Base-by-base conservation (phyloP, 176 grass and related monocot species). In the Triticum turgidum region DNA sequence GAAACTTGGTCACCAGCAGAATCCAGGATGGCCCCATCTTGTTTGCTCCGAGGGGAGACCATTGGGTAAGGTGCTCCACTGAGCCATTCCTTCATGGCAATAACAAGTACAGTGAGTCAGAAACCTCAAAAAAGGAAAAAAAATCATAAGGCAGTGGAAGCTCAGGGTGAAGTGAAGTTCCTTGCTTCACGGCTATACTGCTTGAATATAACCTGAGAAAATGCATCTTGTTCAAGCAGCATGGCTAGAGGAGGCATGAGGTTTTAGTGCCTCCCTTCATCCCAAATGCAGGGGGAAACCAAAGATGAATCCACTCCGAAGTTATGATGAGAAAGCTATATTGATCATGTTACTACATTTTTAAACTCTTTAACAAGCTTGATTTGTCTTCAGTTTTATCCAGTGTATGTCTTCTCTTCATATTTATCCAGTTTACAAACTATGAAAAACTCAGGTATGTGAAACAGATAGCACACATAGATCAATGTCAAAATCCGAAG, bases 1-100 rank as follows among this genome's bases (percentile, higher is more conserved):
- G 88, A 30, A 88, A 89, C 82, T 92, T 93, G 66, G 85, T 85
- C 69, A 85, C 75, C 58, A 69, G 14, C 73, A 65, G 79, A 88
- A 42, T 82, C 84, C 67, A 78, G 75, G 11, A 63, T 85, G 3
- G 85, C 69, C 86, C 82, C 38, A 54, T 32, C 84, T 89, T 91
- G 84, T 76, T 85, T 9, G 80, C 52, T 9, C 87, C 91, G n/a
- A 80, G 76, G 76, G 90, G 64, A 84, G 83, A 87, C 49, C 92
- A 80, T 58, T 81, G 81, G 29, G 82, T 76, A 66, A 75, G 89
- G 58, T 81, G 81, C 41, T 96, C 92, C 7, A 64, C 20, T 66
- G 94, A 92, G 35, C 86, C 82, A 97, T 87, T 92, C 80, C 94
- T 97, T 35, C 42, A 80, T 61, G 87, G 34, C 69, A 91, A 82